Percentiles rank a stretch among this genome's conserved stretches.
Evolutionary conservation across 148 eudicot species (phyloP).

Genomic region (Dianthus caryophyllus): DNA sequence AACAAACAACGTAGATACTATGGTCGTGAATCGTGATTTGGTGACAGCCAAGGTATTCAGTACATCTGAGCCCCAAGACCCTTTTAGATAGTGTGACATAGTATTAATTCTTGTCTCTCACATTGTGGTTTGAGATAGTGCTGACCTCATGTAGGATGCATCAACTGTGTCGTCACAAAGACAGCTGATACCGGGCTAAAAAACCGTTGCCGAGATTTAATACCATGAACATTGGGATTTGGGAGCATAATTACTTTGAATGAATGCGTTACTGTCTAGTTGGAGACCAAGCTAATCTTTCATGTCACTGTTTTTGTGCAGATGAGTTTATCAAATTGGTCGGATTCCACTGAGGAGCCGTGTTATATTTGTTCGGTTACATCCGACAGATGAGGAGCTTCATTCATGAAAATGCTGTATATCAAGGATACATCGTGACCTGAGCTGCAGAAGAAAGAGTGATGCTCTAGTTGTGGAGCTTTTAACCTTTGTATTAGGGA

Average conservation of each 20-base stretch:
- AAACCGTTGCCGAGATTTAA: no score
- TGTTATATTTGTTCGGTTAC: constrained; percentile 9
- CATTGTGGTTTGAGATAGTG: no score
- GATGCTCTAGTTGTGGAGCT: constrained; percentile 13
- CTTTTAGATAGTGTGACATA: no score
- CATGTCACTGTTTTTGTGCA: constrained; percentile 10
- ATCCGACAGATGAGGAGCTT: constrained; percentile 7
- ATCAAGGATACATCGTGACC: constrained; percentile 18
- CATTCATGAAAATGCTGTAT: constrained; percentile 11
- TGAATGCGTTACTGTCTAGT: background rate
- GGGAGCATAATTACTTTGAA: background rate
- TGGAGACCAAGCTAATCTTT: background rate
- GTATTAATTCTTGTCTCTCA: no score
- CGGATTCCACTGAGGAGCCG: constrained; percentile 24
- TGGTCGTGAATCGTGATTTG: no score
- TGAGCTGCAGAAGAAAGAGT: constrained; percentile 18
- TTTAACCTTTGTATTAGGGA: constrained; percentile 13
- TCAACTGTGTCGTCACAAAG: no score
- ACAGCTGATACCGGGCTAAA: background rate
- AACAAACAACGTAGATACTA: no score
- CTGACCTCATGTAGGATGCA: no score
- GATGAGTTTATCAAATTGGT: constrained; percentile 16
- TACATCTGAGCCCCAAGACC: no score
- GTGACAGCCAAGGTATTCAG: no score
- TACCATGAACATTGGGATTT: no score